A percentile compares a stretch with the other conserved stretches of the same genome.
These are phyloP conservation scores for Persicaria tinctoria DNA, from an alignment of 148 eudicot genomes.

Conservation along the genomic window DNA sequence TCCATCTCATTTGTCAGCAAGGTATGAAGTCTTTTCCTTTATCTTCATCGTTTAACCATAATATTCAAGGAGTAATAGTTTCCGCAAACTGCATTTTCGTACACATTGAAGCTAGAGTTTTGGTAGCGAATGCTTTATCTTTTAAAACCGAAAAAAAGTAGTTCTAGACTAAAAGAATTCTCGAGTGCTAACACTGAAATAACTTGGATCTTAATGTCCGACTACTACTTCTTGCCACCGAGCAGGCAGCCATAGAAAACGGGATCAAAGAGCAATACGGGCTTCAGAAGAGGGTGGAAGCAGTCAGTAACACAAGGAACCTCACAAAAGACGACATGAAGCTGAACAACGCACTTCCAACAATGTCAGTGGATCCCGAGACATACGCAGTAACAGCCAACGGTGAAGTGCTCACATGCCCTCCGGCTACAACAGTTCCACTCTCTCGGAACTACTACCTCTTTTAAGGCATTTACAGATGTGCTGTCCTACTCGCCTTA, in stretches of 20 bases:
- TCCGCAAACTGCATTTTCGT: too few relatives aligned
- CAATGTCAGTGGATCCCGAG: constrained; percentile 79
- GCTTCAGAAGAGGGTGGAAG: constrained; percentile 74
- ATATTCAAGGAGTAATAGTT: neutral
- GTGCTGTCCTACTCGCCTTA: too few relatives aligned
- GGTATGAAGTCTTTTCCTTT: constrained; percentile 22
- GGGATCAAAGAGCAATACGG: constrained; percentile 59
- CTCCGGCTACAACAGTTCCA: constrained; percentile 65
- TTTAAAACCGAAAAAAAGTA: too few relatives aligned
- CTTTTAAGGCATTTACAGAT: constrained; percentile 28
- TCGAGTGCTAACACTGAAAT: too few relatives aligned
- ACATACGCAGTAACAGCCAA: constrained; percentile 74
- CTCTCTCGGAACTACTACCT: constrained; percentile 84
- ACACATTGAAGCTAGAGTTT: too few relatives aligned
- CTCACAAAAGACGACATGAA: constrained; percentile 87
- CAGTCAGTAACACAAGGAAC: constrained; percentile 61
- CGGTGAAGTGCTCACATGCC: constrained; percentile 62
- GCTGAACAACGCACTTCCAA: constrained; percentile 81
- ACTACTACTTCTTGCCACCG: neutral
- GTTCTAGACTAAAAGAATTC: too few relatives aligned
- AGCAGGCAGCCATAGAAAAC: constrained; percentile 56
- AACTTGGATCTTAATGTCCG: too few relatives aligned
- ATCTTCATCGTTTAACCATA: neutral
- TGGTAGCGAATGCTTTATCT: too few relatives aligned
- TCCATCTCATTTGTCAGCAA: constrained; percentile 93